Evolutionary conservation across 495 filamentous ascomycete species (phyloP), one percentile per base, ranked within the genome.

Genomic region (Aspergillus leporis): DNA sequence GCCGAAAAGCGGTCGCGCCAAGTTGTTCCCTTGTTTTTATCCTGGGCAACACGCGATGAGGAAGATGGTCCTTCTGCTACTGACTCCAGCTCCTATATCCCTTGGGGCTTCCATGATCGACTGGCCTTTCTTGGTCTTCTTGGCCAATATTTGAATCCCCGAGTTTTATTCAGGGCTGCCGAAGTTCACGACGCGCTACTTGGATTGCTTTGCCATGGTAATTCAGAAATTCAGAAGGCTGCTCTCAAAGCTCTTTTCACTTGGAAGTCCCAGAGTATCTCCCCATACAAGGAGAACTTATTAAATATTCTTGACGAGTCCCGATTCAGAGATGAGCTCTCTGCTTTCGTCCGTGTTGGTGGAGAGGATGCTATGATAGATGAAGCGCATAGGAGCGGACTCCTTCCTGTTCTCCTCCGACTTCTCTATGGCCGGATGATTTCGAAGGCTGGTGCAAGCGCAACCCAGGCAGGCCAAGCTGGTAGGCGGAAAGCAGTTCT

Each of bases 251-350:
- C 89, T 30, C 83, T 99, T 21, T 81, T 94, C 46, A 85, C 92
- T 0, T 98, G 94, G 93, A 97, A 96, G 69, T 79, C 83, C 36
- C 77, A 87, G 3, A 84, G 79, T 18, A 78, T 99, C 49, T 80
- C 79, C 47, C 85, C 86, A 3, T 98, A 97, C 66, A 83, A 93
- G 60, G 93, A 97, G 63, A 89, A 92, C 60, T 78, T 99, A 8
- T 81, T 90, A 38, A 94, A 93, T 61, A 79, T 99, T 5, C 80
- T 98, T 14, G 95, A 99, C 63, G 94, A 98, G 59, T 84, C 90
- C 3, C 80, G 90, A 46, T 97, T 98, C 74, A 87, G 90, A 64
- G 95, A 98, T 65, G 92, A 97, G 72, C 82, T 98, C 14, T 84
- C 91, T 0, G 84, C 92, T 2, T 88, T 98, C 55, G 84, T 98